phyloP scores from a whole-genome alignment of 2,329 filamentous ascomycete genomes.

The Onygenales sp. region DNA sequence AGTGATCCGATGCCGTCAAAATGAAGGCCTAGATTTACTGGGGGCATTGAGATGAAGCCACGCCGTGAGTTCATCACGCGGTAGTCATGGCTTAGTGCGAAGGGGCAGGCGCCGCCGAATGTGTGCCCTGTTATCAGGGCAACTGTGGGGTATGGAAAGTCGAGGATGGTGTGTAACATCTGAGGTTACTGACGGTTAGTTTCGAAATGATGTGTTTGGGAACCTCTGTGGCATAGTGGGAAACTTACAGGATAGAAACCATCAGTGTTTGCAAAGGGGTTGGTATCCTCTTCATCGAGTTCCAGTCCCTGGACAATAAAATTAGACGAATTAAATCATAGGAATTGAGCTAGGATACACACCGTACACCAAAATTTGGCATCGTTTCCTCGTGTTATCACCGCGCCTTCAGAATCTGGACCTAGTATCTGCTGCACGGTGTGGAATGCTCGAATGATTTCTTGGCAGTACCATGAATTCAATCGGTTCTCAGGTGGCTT shows the following conservation, averaged over 20 bases:
- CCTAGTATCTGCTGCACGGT: conserved; percentile 39
- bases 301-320: conserved; percentile 29
- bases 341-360: conserved; percentile 1
- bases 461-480: conserved; percentile 35
- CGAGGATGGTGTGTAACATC: conserved; percentile 39
- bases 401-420: conserved; percentile 40
- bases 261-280: conserved; percentile 47
- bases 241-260: conserved; percentile 48
- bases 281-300: conserved; percentile 38
- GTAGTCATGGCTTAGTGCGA: conserved; percentile 40
- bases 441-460: conserved; percentile 42
- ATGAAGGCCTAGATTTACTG: conserved; percentile 46
- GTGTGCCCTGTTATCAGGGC: conserved; percentile 41
- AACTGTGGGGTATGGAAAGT: conserved; percentile 41
- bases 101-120: conserved; percentile 41
- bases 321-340: not conserved
- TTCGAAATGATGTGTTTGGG: not conserved
- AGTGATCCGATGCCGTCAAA: conserved; percentile 47
- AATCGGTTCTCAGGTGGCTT: conserved; percentile 47
- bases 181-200: conserved; percentile 5
- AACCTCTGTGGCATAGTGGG: conserved; percentile 25
- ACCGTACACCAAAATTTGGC: conserved; percentile 40
- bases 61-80: conserved; percentile 38
- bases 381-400: conserved; percentile 44
- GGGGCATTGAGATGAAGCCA: conserved; percentile 43